Conservation (phyloP, 2,329 filamentous ascomycete genomes). For the Thielaviopsis ethacetica region DNA sequence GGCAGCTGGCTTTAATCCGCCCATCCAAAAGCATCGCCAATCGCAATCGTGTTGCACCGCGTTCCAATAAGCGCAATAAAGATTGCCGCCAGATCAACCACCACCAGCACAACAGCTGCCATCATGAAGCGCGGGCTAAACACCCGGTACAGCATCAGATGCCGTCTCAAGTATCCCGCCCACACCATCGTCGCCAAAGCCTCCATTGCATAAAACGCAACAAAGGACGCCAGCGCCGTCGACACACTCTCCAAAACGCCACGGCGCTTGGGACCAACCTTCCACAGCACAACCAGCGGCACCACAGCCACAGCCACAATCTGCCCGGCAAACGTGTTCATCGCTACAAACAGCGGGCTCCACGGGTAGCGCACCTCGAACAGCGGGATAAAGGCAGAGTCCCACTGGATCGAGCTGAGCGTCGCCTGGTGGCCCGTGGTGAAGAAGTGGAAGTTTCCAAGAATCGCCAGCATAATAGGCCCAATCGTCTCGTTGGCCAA, state of each 20-base stretch:
- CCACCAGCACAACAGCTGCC: conserved; percentile 51
- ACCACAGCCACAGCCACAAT: conserved; percentile 67
- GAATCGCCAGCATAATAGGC: conserved; percentile 67
- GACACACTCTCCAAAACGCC: conserved; percentile 54
- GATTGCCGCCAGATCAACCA: conserved; percentile 62
- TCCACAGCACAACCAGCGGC: conserved; percentile 76
- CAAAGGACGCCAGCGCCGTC: conserved; percentile 55
- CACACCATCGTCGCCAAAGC: conserved; percentile 77
- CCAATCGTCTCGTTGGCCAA: conserved; percentile 58
- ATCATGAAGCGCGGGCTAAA: conserved; percentile 87
- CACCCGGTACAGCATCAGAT: conserved; percentile 92
- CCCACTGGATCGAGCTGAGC: conserved; percentile 84
- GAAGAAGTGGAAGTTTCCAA: conserved; percentile 91
- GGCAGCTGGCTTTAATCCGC: conserved; percentile 19
- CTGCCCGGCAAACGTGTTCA: conserved; percentile 83
- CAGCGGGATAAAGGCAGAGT: conserved; percentile 81
- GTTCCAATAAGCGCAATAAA: conserved; percentile 57
- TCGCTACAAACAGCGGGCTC: conserved; percentile 61
- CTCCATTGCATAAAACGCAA: conserved; percentile 69
- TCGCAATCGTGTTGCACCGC: conserved; percentile 58
- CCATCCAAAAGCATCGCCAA: conserved; percentile 82
- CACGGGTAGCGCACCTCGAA: conserved; percentile 74
- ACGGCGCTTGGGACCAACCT: conserved; percentile 59
- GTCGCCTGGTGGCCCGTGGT: conserved; percentile 93
- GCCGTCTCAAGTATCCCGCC: conserved; percentile 72